Percentiles rank a stretch among this genome's conserved stretches.
Evolutionary conservation across 1,139 yeast genomes (phyloP).

Genomic region (Debaryomyces subglobosus): DNA sequence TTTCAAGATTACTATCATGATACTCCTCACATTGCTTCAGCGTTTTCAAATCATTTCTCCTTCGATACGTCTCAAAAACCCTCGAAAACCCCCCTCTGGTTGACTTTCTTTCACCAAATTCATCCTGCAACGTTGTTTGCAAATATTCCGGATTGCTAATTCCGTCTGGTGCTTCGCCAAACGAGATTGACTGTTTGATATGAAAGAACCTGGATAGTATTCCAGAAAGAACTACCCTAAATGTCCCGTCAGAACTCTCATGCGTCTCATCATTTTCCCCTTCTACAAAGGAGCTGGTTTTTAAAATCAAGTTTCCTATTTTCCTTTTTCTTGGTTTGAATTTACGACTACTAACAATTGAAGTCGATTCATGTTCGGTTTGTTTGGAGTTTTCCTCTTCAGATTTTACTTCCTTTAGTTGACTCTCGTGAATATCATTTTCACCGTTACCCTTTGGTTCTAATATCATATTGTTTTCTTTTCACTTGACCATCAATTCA

Average conservation of each 20-base stretch:
- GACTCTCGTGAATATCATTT: neutral
- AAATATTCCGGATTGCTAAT: neutral
- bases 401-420: neutral
- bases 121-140: neutral
- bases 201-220: neutral
- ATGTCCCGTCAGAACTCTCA: neutral
- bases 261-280: neutral
- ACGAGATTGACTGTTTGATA: neutral
- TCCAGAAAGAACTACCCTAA: neutral
- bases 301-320: slow-evolving; percentile 9
- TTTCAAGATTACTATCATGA: neutral
- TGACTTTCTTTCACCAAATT: neutral
- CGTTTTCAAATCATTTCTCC: neutral
- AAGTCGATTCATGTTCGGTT: neutral
- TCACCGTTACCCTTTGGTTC: neutral
- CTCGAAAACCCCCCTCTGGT: neutral
- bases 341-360: slow-evolving; percentile 3
- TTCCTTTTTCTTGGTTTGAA: slow-evolving; percentile 9
- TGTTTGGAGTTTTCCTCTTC: neutral
- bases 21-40: neutral
- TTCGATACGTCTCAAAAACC: neutral
- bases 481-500: neutral
- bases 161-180: neutral
- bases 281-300: neutral
- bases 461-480: neutral